Base-by-base conservation (phyloP, 2,329 filamentous ascomycete species). In the Cordyceps cateniannulata region DNA sequence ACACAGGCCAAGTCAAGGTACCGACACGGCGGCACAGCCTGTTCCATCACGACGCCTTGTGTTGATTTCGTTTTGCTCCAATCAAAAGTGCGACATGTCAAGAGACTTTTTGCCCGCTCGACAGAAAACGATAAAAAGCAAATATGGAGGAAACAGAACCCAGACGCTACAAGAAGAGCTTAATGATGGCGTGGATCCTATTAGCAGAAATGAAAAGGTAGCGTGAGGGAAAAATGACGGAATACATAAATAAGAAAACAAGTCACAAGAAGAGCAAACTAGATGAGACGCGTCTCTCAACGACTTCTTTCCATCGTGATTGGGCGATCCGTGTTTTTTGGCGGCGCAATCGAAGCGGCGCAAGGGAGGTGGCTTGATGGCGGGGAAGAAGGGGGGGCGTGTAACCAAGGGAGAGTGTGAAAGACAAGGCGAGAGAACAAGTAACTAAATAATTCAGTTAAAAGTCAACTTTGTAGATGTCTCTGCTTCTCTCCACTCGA, bases 241-340 rank as follows among this genome's bases (percentile, higher is more conserved):
- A 29, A 29, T 29, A 5, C 27, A 29, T 5, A 29, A 29, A 29
- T 5, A 29, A 29, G 8, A 29, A 29, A 29, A 29, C 5, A 16
- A 47, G 22, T 14, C 10, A 47, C 9, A 25, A 56, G 14, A 50
- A 35, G 20, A 57, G 54, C 53, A 57, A 38, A 22, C 53, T 25
- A 45, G 10, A n/a, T 56, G 53, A 56, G 42, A 56, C 53, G 53
- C 53, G 53, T 48, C 42, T 48, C 42, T 56, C 42, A 25, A 38
- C 25, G 9, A 22, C 5, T 47, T 45, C 5, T 45, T 27, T 40
- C 5, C 20, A 25, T 42, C 20, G 27, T 49, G 45, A 32, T 47
- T 49, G 42, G 51, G 44, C 22, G 32, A 45, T 20, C 22, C 44
- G 22, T 29, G 44, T 58, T 58, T 58, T 58, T 40, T 32, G 29